Evolutionary conservation across 2,329 filamentous ascomycete genomes (phyloP), one percentile per base, ranked within the genome.

Genomic region (Fusarium tanahbumbuense): DNA sequence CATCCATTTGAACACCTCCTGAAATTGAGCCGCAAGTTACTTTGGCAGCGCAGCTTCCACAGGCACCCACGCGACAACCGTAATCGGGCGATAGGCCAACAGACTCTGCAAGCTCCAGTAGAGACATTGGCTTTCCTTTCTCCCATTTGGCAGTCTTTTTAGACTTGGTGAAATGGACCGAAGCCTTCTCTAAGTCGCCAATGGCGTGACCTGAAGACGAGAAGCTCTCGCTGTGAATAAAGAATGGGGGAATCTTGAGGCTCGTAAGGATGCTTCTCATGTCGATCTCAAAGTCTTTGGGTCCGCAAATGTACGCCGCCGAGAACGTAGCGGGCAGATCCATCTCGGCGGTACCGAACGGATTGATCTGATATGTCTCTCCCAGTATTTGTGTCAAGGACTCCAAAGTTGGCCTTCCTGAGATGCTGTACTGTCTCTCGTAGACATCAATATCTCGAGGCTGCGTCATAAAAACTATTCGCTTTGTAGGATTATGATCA

Each of bases 41-140:
- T 27, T 56, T 41, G 6, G 30, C 45, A 15, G 11, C 44, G 8
- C 25, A 49, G 15, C 10, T 45, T 12, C 59, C 49, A 27, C 20
- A 40, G 15, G 45, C 45, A 18, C 40, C 20, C 16, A 40, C 59
- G 2, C 40, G 20, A 16, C 34, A 64, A 8, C 15, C 20, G 16
- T 57, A 37, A 12, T 40, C 45, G 3, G 57, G 57, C 8, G 32
- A 7, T 42, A 60, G 16, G 4, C 57, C 52, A 22, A 60, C 42
- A 27, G 57, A 60, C 20, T 60, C 56, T 16, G 56, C 50, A 34
- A 56, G 56, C 11, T 60, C 50, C 50, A 60, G 13, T 5, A 60
- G 16, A 10, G 50, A 46, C 50, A 60, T 41, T 4, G 50, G 28
- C 9, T 30, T 56, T 2, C 20, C 22, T 15, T 40, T 60, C 23